Evolutionary conservation across 2,329 filamentous ascomycete genomes (phyloP).

Genomic region (Cytospora schulzeri): DNA sequence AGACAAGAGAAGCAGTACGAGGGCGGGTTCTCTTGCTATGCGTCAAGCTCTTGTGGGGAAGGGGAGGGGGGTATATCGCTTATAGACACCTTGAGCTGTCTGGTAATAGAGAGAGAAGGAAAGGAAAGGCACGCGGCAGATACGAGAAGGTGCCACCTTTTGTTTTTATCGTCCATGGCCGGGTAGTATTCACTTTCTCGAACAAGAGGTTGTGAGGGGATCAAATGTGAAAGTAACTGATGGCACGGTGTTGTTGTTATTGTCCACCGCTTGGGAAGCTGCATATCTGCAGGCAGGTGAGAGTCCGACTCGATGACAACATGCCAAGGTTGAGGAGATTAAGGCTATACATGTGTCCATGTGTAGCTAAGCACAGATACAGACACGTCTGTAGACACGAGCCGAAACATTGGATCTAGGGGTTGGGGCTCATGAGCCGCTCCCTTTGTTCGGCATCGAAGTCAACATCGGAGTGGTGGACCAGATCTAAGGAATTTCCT

Average conservation of each 20-base stretch:
- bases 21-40: constrained; percentile 7
- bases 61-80: neutral
- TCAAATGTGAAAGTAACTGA: constrained; percentile 12
- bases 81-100: neutral
- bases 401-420: neutral
- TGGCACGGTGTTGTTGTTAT: constrained; percentile 19
- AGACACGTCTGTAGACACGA: neutral
- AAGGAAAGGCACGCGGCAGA: constrained; percentile 15
- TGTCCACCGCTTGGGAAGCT: constrained; percentile 17
- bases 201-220: neutral
- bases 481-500: neutral
- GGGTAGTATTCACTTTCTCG: constrained; percentile 6
- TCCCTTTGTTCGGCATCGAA: neutral
- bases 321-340: constrained; percentile 8
- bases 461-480: neutral
- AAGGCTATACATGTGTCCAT: constrained; percentile 10
- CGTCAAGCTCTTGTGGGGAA: constrained; percentile 14
- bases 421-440: neutral
- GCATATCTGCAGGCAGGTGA: constrained; percentile 19
- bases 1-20: constrained; percentile 7
- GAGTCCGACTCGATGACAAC: constrained; percentile 3
- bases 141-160: constrained; percentile 9
- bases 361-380: neutral
- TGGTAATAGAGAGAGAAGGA: neutral
- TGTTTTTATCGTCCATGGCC: neutral